phyloP scores from a whole-genome alignment of 2,329 filamentous ascomycete genomes.

The Pseudogymnoascus sp. region DNA sequence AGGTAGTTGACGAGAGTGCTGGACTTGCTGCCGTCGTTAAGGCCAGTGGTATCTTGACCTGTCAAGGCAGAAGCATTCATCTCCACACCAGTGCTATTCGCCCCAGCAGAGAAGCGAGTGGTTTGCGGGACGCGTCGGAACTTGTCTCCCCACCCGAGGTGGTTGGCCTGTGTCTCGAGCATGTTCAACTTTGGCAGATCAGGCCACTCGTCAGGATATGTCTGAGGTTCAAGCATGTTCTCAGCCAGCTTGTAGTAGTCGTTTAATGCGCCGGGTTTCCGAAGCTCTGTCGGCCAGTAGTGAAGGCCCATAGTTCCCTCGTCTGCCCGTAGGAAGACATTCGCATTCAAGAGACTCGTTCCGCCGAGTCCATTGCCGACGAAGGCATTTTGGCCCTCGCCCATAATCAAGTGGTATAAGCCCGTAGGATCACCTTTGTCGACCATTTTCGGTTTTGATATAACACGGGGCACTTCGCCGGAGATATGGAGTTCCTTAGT shows the following conservation, averaged over 20 bases:
- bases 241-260: conserved; percentile 49
- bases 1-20: conserved; percentile 59
- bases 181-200: conserved; percentile 48
- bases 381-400: conserved; percentile 53
- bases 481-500: conserved; percentile 47
- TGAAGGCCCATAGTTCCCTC: conserved; percentile 43
- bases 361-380: conserved; percentile 47
- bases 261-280: conserved; percentile 35
- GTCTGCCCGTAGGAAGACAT: conserved; percentile 56
- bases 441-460: conserved; percentile 34
- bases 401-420: conserved; percentile 55
- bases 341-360: conserved; percentile 58
- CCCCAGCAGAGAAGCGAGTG: conserved; percentile 52
- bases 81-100: conserved; percentile 55
- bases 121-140: conserved; percentile 53
- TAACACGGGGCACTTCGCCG: conserved; percentile 41
- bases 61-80: conserved; percentile 53
- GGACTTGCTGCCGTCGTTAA: conserved; percentile 62
- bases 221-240: conserved; percentile 48
- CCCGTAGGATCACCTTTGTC: conserved; percentile 47
- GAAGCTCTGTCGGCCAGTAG: conserved; percentile 52
- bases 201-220: conserved; percentile 51
- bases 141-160: conserved; percentile 41
- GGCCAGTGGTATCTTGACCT: conserved; percentile 54
- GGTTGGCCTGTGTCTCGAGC: conserved; percentile 47